Conservation (phyloP, 768 basidiomycete species). For the Tricholoma matsutake region DNA sequence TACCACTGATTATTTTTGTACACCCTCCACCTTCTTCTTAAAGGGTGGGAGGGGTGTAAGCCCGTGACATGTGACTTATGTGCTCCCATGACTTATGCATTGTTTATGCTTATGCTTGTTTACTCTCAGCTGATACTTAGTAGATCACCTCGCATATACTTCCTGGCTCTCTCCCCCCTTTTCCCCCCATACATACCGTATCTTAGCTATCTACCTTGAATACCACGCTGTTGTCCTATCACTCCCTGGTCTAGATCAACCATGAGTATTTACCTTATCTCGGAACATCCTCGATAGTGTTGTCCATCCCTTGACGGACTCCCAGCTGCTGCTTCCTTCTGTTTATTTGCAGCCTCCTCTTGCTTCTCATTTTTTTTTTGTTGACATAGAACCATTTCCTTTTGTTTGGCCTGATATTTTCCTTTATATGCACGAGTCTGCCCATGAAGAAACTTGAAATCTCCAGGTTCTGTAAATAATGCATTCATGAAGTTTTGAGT, state of each 20-base stretch:
- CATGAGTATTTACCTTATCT: neutral
- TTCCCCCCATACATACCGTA: neutral
- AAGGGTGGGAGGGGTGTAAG: neutral
- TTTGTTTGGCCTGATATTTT: too few species aligned
- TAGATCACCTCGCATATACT: neutral
- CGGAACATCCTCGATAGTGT: neutral
- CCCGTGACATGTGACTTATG: too few species aligned
- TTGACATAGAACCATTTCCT: too few species aligned
- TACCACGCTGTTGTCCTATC: too few species aligned
- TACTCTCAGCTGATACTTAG: neutral
- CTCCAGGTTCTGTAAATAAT: too few species aligned
- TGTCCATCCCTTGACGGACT: neutral
- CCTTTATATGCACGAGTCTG: too few species aligned
- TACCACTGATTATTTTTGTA: neutral
- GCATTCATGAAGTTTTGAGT: too few species aligned
- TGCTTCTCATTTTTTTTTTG: too few species aligned
- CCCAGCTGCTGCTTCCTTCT: neutral
- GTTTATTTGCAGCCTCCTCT: too few species aligned
- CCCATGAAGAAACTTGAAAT: too few species aligned
- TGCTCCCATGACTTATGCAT: too few species aligned
- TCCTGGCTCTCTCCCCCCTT: neutral
- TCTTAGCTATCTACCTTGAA: neutral
- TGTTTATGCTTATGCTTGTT: neutral
- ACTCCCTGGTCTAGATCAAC: neutral
- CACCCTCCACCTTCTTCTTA: neutral